Evolutionary conservation across 75 land plant genomes (phyloP).

Genomic region (Pseudotsuga menziesii): DNA sequence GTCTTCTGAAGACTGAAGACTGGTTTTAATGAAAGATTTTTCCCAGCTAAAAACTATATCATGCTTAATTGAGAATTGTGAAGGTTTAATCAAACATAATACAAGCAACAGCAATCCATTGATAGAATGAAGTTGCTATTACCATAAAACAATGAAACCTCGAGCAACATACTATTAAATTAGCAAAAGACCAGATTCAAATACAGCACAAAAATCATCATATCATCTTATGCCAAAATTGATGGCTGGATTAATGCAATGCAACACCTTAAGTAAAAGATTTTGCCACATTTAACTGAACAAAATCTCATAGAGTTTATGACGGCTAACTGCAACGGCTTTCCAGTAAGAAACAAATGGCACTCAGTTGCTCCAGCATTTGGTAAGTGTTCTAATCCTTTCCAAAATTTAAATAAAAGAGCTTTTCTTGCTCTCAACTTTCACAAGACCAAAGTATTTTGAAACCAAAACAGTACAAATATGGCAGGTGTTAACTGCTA

Average conservation of each 20-base stretch:
- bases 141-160: too few species aligned
- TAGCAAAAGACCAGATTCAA: too few species aligned
- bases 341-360: not conserved
- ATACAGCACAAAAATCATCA: too few species aligned
- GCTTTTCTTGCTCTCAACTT: not conserved
- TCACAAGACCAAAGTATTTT: not conserved
- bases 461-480: not conserved
- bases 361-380: not conserved
- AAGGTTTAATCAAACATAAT: too few species aligned
- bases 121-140: too few species aligned
- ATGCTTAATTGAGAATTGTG: too few species aligned
- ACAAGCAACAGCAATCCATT: too few species aligned
- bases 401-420: not conserved
- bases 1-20: too few species aligned
- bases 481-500: not conserved
- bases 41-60: too few species aligned
- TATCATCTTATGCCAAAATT: not conserved
- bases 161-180: too few species aligned
- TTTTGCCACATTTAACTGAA: not conserved
- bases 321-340: not conserved
- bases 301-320: not conserved
- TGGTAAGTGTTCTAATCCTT: not conserved
- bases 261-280: not conserved
- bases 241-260: not conserved
- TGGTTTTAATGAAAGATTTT: too few species aligned